phyloP scores from a whole-genome alignment of 306 rosid species.

The Ochetophila trinervis region DNA sequence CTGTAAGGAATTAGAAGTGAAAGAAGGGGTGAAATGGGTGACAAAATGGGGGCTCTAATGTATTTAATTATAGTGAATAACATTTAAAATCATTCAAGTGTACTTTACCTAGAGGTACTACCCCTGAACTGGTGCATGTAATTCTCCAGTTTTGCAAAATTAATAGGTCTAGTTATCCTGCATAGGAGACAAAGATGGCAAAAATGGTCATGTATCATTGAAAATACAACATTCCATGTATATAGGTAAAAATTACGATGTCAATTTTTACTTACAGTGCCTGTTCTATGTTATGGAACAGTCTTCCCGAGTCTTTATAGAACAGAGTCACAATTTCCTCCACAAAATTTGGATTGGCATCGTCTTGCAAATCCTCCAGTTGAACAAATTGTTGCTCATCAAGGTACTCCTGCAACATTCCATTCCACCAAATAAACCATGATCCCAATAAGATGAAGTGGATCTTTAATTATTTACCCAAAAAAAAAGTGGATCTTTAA shows the following conservation, averaged over 20 bases:
- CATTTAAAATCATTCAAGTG: too few relatives aligned
- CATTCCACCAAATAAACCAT: background rate
- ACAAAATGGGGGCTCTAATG: too few relatives aligned
- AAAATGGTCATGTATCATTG: background rate
- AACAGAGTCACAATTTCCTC: conserved; percentile 74
- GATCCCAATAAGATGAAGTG: background rate
- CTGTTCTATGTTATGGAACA: conserved; percentile 56
- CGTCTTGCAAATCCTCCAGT: conserved; percentile 79
- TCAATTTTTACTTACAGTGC: conserved; percentile 44
- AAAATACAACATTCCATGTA: background rate
- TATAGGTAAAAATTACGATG: background rate
- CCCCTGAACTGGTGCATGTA: conserved; percentile 83
- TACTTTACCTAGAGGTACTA: conserved; percentile 61
- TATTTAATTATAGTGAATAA: too few relatives aligned
- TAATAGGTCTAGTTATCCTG: conserved; percentile 44
- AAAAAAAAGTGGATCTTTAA: background rate
- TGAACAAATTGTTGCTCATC: conserved; percentile 71
- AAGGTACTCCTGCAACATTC: conserved; percentile 50
- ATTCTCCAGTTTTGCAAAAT: conserved; percentile 53
- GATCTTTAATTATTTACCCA: background rate
- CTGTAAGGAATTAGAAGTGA: conserved; percentile 26
- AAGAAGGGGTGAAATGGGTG: background rate
- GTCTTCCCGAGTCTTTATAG: conserved; percentile 58
- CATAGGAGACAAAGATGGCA: background rate
- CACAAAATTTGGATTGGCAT: conserved; percentile 65